A percentile compares a stretch with the other conserved stretches of the same genome.
Evolutionary conservation across 1,139 yeast species (phyloP).

Genomic region (Kluyveromyces sp.): DNA sequence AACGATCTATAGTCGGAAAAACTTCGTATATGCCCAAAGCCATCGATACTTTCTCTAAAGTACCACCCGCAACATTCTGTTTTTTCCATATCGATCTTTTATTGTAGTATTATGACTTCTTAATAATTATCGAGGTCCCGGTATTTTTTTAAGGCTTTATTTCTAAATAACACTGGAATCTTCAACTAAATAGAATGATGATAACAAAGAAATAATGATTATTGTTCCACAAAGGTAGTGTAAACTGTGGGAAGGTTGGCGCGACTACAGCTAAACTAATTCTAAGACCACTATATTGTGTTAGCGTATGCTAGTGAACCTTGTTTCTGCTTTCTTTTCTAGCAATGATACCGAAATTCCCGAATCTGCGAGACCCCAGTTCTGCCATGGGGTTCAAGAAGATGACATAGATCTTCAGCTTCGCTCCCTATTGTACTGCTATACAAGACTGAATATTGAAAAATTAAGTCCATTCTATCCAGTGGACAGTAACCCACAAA

Average conservation of each 20-base stretch:
- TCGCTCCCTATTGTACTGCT: constrained; percentile 1
- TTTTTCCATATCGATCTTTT: too few relatives aligned
- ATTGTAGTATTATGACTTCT: too few relatives aligned
- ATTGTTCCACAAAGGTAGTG: not conserved
- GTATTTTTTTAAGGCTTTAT: too few relatives aligned
- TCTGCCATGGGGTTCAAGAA: constrained; percentile 3
- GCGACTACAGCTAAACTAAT: too few relatives aligned
- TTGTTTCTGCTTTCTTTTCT: constrained; percentile 1
- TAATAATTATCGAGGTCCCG: too few relatives aligned
- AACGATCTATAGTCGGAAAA: not conserved
- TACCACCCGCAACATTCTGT: too few relatives aligned
- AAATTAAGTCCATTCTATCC: constrained; percentile 3
- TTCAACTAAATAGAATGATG: too few relatives aligned
- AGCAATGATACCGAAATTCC: not conserved
- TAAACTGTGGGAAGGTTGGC: too few relatives aligned
- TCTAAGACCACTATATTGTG: not conserved
- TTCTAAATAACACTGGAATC: too few relatives aligned
- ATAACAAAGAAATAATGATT: too few relatives aligned
- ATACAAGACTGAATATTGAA: not conserved
- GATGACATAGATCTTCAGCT: constrained; percentile 3
- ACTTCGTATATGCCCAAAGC: too few relatives aligned
- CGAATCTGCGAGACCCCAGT: not conserved
- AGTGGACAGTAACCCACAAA: not conserved
- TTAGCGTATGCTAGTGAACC: not conserved
- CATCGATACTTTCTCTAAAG: too few relatives aligned